phyloP scores from a whole-genome alignment of 2,329 filamentous ascomycete species.

The Lasiodiplodia gonubiensis region DNA sequence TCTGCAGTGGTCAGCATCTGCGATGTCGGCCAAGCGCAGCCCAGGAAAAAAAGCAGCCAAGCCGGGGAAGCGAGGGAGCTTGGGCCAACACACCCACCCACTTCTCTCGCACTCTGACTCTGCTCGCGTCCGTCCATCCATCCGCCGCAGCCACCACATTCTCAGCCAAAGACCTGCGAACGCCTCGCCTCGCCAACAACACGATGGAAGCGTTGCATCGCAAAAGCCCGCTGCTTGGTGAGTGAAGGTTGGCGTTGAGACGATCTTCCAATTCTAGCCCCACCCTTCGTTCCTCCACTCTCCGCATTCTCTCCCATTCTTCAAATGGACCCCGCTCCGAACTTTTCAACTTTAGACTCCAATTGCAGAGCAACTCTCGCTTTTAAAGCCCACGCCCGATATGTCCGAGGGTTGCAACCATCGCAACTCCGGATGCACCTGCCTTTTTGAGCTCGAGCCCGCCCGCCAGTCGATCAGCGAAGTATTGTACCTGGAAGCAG shows the following conservation, averaged over 20 bases:
- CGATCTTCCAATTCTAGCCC: not conserved
- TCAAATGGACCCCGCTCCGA: not conserved
- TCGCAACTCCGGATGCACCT: not conserved
- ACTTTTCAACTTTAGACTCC: not conserved
- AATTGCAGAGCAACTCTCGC: not conserved
- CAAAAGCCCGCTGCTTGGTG: not conserved
- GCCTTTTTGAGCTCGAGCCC: not conserved
- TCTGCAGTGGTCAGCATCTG: slow-evolving; percentile 8
- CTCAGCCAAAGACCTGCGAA: not conserved
- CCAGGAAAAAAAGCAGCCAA: not conserved
- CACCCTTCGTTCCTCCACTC: slow-evolving; percentile 8
- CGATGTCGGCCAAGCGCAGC: slow-evolving; percentile 1
- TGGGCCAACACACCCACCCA: not conserved
- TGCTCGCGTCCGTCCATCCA: not conserved
- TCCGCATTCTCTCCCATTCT: not conserved
- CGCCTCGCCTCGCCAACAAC: too few species aligned
- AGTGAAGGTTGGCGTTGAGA: not conserved
- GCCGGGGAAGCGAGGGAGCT: not conserved
- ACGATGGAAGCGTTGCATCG: not conserved
- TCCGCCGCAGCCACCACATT: not conserved
- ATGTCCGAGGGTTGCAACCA: not conserved
- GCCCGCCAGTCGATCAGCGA: not conserved
- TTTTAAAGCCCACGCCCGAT: not conserved
- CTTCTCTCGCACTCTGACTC: not conserved
- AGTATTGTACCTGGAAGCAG: too few species aligned